These are phyloP conservation scores for Simplicillium aogashimaense DNA, from an alignment of 2,329 filamentous ascomycete species.

Conservation along the genomic window DNA sequence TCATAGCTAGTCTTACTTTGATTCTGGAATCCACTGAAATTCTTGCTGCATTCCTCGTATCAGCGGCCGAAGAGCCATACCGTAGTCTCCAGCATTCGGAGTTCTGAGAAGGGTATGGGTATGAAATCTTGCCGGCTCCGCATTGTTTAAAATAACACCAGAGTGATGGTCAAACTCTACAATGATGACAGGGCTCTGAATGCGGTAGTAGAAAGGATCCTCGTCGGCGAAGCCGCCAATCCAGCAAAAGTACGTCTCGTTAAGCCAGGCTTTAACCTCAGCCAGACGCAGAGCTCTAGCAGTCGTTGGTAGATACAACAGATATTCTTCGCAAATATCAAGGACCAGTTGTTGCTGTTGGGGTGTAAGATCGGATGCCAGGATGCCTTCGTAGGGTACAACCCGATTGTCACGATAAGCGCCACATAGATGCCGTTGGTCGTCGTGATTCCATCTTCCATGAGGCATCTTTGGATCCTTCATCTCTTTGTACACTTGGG, in stretches of 20 bases:
- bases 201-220: conserved; percentile 68
- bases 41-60: conserved; percentile 13
- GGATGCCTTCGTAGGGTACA: conserved; percentile 63
- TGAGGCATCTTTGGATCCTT: conserved; percentile 55
- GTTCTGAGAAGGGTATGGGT: conserved; percentile 65
- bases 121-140: conserved; percentile 66
- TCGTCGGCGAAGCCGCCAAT: conserved; percentile 58
- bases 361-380: conserved; percentile 25
- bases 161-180: conserved; percentile 75
- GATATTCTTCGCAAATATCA: too few species aligned
- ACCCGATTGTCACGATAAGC: conserved; percentile 70
- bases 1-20: too few species aligned
- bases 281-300: conserved; percentile 34
- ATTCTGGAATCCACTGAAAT: too few species aligned
- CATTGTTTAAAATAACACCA: conserved; percentile 66
- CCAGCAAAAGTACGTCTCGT: conserved; percentile 74
- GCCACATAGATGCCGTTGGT: conserved; percentile 69
- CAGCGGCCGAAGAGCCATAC: conserved; percentile 37
- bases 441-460: conserved; percentile 70
- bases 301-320: too few species aligned
- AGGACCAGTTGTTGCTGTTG: too few species aligned
- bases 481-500: conserved; percentile 49
- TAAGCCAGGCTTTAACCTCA: conserved; percentile 43
- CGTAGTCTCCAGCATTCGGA: conserved; percentile 71
- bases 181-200: conserved; percentile 67